Conservation (phyloP, 1,139 yeast genomes). For the Suzukiozyma palmioleophila region DNA sequence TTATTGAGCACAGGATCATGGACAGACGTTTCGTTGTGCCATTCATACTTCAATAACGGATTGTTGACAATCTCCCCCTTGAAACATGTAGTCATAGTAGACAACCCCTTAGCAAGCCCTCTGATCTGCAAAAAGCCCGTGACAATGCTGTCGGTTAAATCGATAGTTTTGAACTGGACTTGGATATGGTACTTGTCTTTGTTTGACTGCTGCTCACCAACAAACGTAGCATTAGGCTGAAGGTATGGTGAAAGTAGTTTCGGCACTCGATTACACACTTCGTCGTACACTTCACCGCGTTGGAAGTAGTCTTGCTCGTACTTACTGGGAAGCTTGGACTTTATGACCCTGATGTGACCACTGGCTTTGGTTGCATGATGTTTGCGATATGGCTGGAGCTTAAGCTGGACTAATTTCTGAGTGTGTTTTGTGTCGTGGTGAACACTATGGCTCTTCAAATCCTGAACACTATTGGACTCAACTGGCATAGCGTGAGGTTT, state of each 20-base stretch:
- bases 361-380: neutral
- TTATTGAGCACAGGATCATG: constrained; percentile 14
- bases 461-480: neutral
- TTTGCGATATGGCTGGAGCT: neutral
- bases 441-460: neutral
- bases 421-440: neutral
- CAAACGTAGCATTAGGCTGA: constrained; percentile 59
- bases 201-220: constrained; percentile 76
- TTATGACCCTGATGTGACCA: neutral
- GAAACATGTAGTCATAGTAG: constrained; percentile 80
- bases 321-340: neutral
- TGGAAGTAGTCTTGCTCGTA: neutral
- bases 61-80: constrained; percentile 79
- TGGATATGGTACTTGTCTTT: constrained; percentile 60
- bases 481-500: neutral
- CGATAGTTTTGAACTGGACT: constrained; percentile 70
- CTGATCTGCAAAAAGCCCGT: constrained; percentile 79
- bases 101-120: constrained; percentile 73
- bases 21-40: constrained; percentile 10
- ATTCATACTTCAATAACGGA: constrained; percentile 28
- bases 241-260: constrained; percentile 35
- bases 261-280: constrained; percentile 10
- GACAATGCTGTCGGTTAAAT: constrained; percentile 53
- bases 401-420: neutral
- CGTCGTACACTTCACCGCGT: neutral